Conservation (phyloP, 495 filamentous ascomycete genomes). For the Tuber aestivum region DNA sequence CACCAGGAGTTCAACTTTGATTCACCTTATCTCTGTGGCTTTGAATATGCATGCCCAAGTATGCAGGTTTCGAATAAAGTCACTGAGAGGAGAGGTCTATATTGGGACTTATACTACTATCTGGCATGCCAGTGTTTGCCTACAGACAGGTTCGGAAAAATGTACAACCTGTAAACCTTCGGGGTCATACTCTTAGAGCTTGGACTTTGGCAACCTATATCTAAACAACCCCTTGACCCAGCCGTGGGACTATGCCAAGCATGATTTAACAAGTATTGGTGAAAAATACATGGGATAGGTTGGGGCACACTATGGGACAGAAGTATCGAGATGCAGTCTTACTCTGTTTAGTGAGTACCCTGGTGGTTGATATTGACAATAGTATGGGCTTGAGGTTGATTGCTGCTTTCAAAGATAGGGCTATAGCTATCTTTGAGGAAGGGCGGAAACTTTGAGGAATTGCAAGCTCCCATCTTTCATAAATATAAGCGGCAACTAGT, state of each 20-base stretch:
- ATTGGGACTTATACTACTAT: slow-evolving; percentile 29
- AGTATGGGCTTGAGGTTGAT: slow-evolving; percentile 23
- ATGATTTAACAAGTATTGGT: slow-evolving; percentile 13
- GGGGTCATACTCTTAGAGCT: slow-evolving; percentile 41
- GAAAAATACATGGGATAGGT: slow-evolving; percentile 8
- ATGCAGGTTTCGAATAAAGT: background rate
- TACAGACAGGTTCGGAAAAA: slow-evolving; percentile 22
- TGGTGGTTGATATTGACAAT: slow-evolving; percentile 7
- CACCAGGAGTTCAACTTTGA: slow-evolving; percentile 11
- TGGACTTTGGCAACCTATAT: slow-evolving; percentile 25
- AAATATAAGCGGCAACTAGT: background rate
- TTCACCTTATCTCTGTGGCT: slow-evolving; percentile 19
- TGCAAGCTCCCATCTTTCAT: background rate
- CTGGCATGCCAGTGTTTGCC: slow-evolving; percentile 33
- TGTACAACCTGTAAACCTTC: slow-evolving; percentile 42
- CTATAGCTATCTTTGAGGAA: slow-evolving; percentile 15
- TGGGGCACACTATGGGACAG: slow-evolving; percentile 24
- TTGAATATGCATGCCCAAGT: slow-evolving; percentile 22
- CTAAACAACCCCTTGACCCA: background rate
- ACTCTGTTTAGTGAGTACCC: slow-evolving; percentile 12
- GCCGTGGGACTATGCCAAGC: background rate
- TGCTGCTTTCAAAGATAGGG: slow-evolving; percentile 19
- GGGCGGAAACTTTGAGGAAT: slow-evolving; percentile 9
- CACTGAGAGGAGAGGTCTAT: background rate
- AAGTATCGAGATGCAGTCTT: slow-evolving; percentile 21